Percentiles rank a stretch among this genome's conserved stretches.
phyloP scores from a whole-genome alignment of 2,329 filamentous ascomycete species.

The Pseudofabraea citricarpa region DNA sequence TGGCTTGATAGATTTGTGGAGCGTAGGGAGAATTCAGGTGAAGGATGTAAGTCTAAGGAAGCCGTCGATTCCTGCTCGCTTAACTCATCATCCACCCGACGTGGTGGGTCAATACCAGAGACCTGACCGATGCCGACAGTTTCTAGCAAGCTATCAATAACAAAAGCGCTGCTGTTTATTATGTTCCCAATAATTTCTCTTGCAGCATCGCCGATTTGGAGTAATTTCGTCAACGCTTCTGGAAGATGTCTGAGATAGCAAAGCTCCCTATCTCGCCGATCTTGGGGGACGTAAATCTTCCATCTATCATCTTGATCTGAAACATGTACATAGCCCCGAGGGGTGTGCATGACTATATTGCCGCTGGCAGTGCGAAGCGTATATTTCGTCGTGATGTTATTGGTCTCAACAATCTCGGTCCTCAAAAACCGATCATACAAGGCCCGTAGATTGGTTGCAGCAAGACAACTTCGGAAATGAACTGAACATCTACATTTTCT shows the following conservation, averaged over 20 bases:
- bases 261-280: constrained; percentile 1
- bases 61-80: no score
- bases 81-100: background rate
- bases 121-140: background rate
- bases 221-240: constrained; percentile 5
- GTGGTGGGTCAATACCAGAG: background rate
- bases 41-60: no score
- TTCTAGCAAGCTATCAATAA: background rate
- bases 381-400: constrained; percentile 6
- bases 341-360: background rate
- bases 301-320: constrained; percentile 4
- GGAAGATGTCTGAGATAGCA: constrained; percentile 6
- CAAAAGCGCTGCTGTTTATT: constrained; percentile 1
- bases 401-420: constrained; percentile 2
- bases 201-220: constrained; percentile 4
- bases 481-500: constrained; percentile 8
- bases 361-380: background rate
- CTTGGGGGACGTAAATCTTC: constrained; percentile 7
- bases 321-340: constrained; percentile 7
- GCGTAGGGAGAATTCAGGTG: no score
- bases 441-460: background rate
- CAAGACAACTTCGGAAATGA: constrained; percentile 8
- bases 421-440: constrained; percentile 4
- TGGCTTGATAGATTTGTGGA: no score
- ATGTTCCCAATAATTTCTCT: constrained; percentile 8